Evolutionary conservation across 2,329 filamentous ascomycete species (phyloP).

Genomic region (Cercospora sp.): DNA sequence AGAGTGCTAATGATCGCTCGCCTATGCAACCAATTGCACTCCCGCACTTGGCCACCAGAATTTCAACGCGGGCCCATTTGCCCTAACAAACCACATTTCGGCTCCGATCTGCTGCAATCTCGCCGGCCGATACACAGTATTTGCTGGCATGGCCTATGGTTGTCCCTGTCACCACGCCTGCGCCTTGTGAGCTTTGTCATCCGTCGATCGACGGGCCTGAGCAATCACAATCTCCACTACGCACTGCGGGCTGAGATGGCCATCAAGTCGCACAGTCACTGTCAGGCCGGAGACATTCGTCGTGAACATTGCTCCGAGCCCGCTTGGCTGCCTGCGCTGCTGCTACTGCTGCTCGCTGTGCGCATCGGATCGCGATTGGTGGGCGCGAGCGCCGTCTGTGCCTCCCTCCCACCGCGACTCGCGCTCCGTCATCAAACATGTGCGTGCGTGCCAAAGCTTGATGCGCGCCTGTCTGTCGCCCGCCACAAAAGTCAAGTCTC

Average conservation of each 20-base stretch:
- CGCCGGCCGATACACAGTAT: background rate
- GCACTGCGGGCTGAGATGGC: constrained; percentile 9
- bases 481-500: constrained; percentile 5
- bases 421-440: constrained; percentile 15
- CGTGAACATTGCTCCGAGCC: background rate
- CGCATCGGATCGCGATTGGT: background rate
- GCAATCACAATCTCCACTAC: constrained; percentile 12
- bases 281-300: constrained; percentile 1
- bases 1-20: background rate
- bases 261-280: background rate
- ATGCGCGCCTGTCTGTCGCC: constrained; percentile 11
- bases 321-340: background rate
- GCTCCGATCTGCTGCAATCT: background rate
- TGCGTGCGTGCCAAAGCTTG: constrained; percentile 22
- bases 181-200: constrained; percentile 1
- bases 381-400: background rate
- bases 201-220: background rate
- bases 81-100: background rate
- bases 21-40: background rate
- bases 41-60: background rate
- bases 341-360: background rate
- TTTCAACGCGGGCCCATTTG: background rate
- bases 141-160: background rate
- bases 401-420: background rate
- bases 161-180: background rate